A percentile compares a stretch with the other conserved stretches of the same genome.
phyloP scores from a whole-genome alignment of 805 yeast genomes.

The Zygosaccharomyces bisporus region DNA sequence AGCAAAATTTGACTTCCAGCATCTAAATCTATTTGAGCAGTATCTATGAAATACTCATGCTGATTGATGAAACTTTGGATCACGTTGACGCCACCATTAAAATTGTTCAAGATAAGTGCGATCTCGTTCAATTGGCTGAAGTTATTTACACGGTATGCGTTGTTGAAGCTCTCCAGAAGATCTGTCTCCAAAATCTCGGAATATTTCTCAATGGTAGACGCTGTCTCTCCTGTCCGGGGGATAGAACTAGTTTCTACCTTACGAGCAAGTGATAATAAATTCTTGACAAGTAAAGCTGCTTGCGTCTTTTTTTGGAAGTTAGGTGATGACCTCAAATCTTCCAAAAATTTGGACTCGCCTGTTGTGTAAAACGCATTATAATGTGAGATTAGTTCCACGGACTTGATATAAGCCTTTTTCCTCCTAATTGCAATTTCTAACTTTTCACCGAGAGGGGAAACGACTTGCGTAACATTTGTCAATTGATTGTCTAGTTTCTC shows the following conservation, averaged over 20 bases:
- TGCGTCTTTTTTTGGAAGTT: slow-evolving; percentile 49
- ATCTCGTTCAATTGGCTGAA: slow-evolving; percentile 68
- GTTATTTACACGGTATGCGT: slow-evolving; percentile 68
- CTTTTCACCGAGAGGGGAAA: slow-evolving; percentile 67
- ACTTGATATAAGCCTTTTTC: slow-evolving; percentile 66
- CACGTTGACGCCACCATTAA: slow-evolving; percentile 80
- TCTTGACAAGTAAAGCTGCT: slow-evolving; percentile 67
- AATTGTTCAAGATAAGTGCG: slow-evolving; percentile 69
- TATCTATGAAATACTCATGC: slow-evolving; percentile 59
- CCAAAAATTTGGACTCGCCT: slow-evolving; percentile 51
- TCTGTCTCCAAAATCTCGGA: slow-evolving; percentile 74
- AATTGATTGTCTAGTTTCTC: slow-evolving; percentile 30
- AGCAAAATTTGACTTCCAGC: slow-evolving; percentile 32
- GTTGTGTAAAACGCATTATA: slow-evolving; percentile 67
- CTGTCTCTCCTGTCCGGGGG: slow-evolving; percentile 39
- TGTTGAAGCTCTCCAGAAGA: slow-evolving; percentile 64
- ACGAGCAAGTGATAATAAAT: slow-evolving; percentile 58
- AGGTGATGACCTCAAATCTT: slow-evolving; percentile 47
- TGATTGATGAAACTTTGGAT: slow-evolving; percentile 78
- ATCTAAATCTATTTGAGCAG: slow-evolving; percentile 31
- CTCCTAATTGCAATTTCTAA: slow-evolving; percentile 65
- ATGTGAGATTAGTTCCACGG: slow-evolving; percentile 69
- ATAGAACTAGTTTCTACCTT: slow-evolving; percentile 58
- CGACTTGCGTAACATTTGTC: slow-evolving; percentile 51
- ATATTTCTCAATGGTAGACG: slow-evolving; percentile 54